Evolutionary conservation across 164 flowering plant genomes (phyloP), one percentile per base, ranked within the genome.

Genomic region (Piper longum): DNA sequence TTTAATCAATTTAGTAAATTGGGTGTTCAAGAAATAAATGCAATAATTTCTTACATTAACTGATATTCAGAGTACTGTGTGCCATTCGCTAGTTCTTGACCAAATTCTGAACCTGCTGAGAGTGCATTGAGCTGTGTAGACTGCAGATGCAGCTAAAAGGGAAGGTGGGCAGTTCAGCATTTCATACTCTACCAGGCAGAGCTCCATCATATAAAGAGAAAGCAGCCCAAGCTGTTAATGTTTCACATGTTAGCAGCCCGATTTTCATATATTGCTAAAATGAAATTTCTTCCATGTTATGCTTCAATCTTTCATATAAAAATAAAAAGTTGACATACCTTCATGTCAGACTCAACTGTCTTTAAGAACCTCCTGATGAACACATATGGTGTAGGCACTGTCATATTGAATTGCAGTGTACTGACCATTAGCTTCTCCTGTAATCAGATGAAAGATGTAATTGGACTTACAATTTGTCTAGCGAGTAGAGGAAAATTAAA

Each of bases 371-470:
- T 82, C 74, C 76, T 78, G 88, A 88, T 79, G 70, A 91, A 91
- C 61, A 80, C 88, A 66, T 85, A 91, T 2, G 93, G 88, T 36
- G 96, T 91, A 2, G 97, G 93, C 62, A 82, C 76, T 7, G 91
- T 83, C 62, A 91, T 61, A 62, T 86, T 86, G 52, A 86, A 91
- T 64, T 85, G 86, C 19, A 91, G 65, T 18, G 83, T 75, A 56
- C 85, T 91, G 26, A 85, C 68, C 79, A 91, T 85, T 56, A 76
- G 62, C 59, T 79, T 91, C 81, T 91, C 97, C 97, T 90, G 83
- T 75, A 44, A 44, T 44, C 48, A 44, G 48, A 5, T 44, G 48
- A 44, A 5, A 6, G 11, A 44, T 44, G 48, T 44, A 6, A 44
- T 44, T 44, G 48, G 11, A 6, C 11, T 44, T 44, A 6, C 48